Conservation (phyloP, 306 rosid genomes). For the Abrus precatorius region DNA sequence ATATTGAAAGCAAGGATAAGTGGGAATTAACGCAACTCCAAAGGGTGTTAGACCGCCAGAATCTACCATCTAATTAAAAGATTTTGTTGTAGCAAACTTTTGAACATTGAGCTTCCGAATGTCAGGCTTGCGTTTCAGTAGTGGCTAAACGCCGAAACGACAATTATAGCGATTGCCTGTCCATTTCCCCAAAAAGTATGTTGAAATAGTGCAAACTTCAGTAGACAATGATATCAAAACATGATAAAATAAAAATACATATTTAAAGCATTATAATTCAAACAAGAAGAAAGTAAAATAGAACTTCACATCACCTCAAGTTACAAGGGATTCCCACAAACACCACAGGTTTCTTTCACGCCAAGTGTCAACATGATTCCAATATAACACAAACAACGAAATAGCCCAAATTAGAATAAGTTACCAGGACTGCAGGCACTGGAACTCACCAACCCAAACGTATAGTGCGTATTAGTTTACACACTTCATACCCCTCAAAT, state of each 20-base stretch:
- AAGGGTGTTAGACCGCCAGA: neutral
- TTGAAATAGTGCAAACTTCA: too few species aligned
- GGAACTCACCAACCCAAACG: neutral
- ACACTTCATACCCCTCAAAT: neutral
- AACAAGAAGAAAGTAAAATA: neutral
- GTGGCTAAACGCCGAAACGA: neutral
- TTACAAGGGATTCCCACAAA: neutral
- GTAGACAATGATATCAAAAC: neutral
- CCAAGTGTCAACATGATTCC: neutral
- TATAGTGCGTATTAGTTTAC: too few species aligned
- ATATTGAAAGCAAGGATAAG: neutral
- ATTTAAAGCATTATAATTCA: neutral
- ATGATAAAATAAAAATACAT: too few species aligned
- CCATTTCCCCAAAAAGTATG: neutral
- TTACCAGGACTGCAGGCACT: neutral
- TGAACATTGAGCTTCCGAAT: neutral
- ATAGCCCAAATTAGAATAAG: conserved; percentile 6
- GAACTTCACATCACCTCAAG: neutral
- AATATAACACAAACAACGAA: conserved; percentile 1
- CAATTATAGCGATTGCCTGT: neutral
- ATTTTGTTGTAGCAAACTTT: neutral
- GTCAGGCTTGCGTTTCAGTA: neutral
- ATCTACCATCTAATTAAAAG: neutral
- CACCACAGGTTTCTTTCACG: neutral
- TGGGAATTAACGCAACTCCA: neutral